Evolutionary conservation across 225 moss, liverwort and hornwort genomes (phyloP).

Genomic region (Takakia lepidozioides): DNA sequence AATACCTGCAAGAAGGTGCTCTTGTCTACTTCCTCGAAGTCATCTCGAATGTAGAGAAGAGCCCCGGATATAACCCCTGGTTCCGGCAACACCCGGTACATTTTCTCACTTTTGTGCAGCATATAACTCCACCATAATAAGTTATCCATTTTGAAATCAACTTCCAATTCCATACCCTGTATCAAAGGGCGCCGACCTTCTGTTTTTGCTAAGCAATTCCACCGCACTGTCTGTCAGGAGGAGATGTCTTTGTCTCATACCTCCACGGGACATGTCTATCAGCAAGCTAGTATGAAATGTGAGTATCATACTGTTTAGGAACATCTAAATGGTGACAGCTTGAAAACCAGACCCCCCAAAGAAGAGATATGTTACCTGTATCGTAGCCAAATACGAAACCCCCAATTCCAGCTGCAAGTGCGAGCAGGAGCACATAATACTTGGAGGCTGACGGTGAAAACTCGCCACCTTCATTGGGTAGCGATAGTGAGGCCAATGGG

Average conservation of each 20-base stretch:
- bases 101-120: no score
- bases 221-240: no score
- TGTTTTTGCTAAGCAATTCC: neutral
- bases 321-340: no score
- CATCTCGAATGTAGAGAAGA: constrained; percentile 87
- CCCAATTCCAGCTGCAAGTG: constrained; percentile 79
- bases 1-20: constrained; percentile 80
- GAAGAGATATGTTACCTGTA: constrained; percentile 44
- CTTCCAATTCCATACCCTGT: neutral
- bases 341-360: no score
- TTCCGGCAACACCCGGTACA: no score
- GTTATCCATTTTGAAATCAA: no score
- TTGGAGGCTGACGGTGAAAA: constrained; percentile 29
- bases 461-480: constrained; percentile 9
- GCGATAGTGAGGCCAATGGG: no score
- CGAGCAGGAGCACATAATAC: constrained; percentile 44
- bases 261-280: neutral
- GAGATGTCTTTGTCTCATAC: no score
- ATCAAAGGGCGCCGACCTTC: neutral
- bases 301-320: neutral
- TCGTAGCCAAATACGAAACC: constrained; percentile 94
- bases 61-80: constrained; percentile 97
- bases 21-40: constrained; percentile 56
- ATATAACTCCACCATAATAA: no score
- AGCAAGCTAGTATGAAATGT: neutral